Evolutionary conservation across 345 rosid species (phyloP).

Genomic region (Cardiospermum halicacabum): DNA sequence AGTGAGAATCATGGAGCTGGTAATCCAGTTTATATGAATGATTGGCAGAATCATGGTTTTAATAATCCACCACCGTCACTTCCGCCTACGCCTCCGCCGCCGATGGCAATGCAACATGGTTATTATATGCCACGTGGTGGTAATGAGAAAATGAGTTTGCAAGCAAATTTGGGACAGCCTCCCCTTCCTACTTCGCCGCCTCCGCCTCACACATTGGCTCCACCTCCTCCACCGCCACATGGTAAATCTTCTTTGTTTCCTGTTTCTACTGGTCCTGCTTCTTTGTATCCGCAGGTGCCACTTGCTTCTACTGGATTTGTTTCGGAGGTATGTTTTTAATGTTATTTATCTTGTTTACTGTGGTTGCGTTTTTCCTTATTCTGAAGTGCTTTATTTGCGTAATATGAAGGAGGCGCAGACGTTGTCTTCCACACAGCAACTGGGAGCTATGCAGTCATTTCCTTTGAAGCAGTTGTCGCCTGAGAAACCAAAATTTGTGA

Average conservation of each 20-base stretch:
- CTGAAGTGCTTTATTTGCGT: background rate
- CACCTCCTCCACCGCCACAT: slow-evolving; percentile 20
- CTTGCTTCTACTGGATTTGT: slow-evolving; percentile 21
- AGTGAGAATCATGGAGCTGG: slow-evolving; percentile 14
- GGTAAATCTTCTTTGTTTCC: slow-evolving; percentile 46
- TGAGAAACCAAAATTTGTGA: slow-evolving; percentile 49
- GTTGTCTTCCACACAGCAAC: slow-evolving; percentile 28
- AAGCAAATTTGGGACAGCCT: slow-evolving; percentile 30
- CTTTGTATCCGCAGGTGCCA: slow-evolving; percentile 20
- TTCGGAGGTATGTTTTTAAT: slow-evolving; percentile 28
- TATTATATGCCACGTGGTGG: slow-evolving; percentile 7
- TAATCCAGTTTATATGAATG: slow-evolving; percentile 4
- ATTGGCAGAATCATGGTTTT: slow-evolving; percentile 23
- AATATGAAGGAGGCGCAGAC: slow-evolving; percentile 28
- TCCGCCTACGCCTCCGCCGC: background rate
- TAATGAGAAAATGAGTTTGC: slow-evolving; percentile 19
- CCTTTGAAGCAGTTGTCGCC: slow-evolving; percentile 33
- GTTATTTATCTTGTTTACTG: slow-evolving; percentile 3
- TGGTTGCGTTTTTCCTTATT: background rate
- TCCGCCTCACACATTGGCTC: slow-evolving; percentile 55
- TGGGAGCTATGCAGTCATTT: slow-evolving; percentile 24
- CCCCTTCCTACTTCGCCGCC: slow-evolving; percentile 68
- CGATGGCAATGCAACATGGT: background rate
- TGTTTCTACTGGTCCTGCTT: slow-evolving; percentile 25
- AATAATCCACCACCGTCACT: background rate